A percentile compares a stretch with the other conserved stretches of the same genome.
phyloP scores from a whole-genome alignment of 257 asterid species.

The Solanum bulbocastanum region DNA sequence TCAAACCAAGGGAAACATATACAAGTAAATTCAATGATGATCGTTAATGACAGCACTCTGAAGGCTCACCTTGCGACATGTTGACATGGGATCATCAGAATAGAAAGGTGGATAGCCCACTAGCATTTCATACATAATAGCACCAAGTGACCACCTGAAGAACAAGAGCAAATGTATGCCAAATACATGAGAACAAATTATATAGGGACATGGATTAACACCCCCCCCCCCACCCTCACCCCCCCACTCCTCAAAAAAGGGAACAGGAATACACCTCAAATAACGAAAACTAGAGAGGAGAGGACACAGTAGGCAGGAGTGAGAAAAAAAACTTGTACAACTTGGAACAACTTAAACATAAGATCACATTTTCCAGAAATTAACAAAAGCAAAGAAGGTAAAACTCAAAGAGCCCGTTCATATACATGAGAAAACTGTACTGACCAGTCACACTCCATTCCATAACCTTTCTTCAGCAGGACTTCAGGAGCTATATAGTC shows the following conservation, averaged over 20 bases:
- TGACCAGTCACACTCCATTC: conserved; percentile 99
- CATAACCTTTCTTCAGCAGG: conserved; percentile 92
- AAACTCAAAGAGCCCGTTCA: conserved; percentile 2
- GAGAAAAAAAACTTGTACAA: not conserved
- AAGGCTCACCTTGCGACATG: conserved; percentile 85
- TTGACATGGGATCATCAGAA: conserved; percentile 97
- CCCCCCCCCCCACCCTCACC: no score
- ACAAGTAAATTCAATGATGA: not conserved
- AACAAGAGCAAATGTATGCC: conserved; percentile 6
- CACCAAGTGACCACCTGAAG: conserved; percentile 99
- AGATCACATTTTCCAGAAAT: not conserved
- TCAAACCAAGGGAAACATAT: not conserved
- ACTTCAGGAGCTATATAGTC: conserved; percentile 98
- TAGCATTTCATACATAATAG: conserved; percentile 98
- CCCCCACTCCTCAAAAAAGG: not conserved
- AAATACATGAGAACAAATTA: not conserved
- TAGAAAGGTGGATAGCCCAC: conserved; percentile 98
- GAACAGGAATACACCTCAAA: not conserved
- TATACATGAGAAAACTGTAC: conserved; percentile 17
- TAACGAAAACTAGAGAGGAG: not conserved
- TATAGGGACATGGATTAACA: not conserved
- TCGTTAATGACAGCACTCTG: not conserved
- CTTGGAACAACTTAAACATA: not conserved
- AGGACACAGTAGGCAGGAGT: not conserved
- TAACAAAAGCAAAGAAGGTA: not conserved